These are phyloP conservation scores for Raddia guianensis DNA, from an alignment of 176 grass and related monocot genomes.

Conservation along the genomic window DNA sequence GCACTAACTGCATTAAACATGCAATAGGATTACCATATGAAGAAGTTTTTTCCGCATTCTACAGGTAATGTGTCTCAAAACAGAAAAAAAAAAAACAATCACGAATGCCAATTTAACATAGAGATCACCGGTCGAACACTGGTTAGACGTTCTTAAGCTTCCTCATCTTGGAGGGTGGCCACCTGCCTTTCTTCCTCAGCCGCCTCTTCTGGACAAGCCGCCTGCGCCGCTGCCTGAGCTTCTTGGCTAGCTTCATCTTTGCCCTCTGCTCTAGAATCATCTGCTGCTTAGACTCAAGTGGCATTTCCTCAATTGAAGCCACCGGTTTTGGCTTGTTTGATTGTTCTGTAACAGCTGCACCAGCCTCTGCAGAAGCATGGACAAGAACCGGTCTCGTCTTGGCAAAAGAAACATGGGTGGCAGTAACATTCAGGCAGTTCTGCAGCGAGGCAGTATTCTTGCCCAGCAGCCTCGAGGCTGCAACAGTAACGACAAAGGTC, in stretches of 20 bases:
- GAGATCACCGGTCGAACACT: not conserved
- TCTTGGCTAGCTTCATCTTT: constrained; percentile 71
- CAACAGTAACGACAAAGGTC: not conserved
- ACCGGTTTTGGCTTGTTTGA: constrained; percentile 47
- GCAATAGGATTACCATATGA: constrained; percentile 13
- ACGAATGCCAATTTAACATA: not conserved
- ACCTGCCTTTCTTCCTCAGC: constrained; percentile 88
- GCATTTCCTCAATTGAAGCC: constrained; percentile 59
- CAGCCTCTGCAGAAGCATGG: constrained; percentile 52
- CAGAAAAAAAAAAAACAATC: constrained; percentile 32
- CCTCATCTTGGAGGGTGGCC: constrained; percentile 89
- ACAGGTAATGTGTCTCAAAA: constrained; percentile 35
- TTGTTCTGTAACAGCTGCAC: constrained; percentile 39
- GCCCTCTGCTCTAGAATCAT: constrained; percentile 66
- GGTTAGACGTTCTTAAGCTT: constrained; percentile 69
- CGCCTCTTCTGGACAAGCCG: constrained; percentile 75
- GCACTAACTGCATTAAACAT: not conserved
- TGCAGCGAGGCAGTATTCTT: constrained; percentile 35
- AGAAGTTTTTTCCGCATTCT: constrained; percentile 27
- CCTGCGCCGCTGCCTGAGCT: constrained; percentile 67
- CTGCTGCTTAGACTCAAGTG: constrained; percentile 72
- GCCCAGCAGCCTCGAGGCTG: constrained; percentile 63
- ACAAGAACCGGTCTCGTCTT: constrained; percentile 56
- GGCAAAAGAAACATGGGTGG: constrained; percentile 13
- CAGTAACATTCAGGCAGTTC: constrained; percentile 36